Percentiles rank a stretch among this genome's conserved stretches.
Conservation (phyloP, 208 protist genomes). For the Trypanosoma caninum region DNA sequence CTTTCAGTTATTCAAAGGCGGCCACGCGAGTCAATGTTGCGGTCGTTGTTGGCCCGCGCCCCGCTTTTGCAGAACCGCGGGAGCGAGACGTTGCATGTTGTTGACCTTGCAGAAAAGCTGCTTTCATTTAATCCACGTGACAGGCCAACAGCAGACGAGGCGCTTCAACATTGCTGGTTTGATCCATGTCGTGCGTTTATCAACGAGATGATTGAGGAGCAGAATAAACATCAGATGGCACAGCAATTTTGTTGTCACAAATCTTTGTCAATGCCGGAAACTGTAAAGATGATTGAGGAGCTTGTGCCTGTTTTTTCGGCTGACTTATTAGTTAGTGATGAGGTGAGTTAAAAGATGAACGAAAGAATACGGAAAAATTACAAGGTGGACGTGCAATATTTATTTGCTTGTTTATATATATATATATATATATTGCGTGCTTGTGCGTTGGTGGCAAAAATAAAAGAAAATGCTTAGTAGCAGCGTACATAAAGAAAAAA, state of each 20-base stretch:
- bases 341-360: constrained; percentile 14
- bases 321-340: constrained; percentile 58
- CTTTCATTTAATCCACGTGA: constrained; percentile 81
- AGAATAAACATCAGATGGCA: constrained; percentile 48
- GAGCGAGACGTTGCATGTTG: constrained; percentile 26
- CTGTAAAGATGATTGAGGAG: constrained; percentile 70
- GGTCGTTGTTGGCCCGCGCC: constrained; percentile 44
- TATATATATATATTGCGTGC: too few relatives aligned
- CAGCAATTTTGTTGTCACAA: constrained; percentile 52
- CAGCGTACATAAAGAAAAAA: too few relatives aligned
- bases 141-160: constrained; percentile 74
- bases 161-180: constrained; percentile 83
- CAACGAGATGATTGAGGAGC: constrained; percentile 58
- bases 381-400: too few relatives aligned
- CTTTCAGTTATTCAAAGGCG: constrained; percentile 61
- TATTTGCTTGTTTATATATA: too few relatives aligned
- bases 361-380: too few relatives aligned
- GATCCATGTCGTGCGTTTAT: constrained; percentile 78
- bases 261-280: constrained; percentile 44
- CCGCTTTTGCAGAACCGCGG: constrained; percentile 48
- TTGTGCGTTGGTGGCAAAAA: too few relatives aligned
- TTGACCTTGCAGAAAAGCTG: constrained; percentile 72
- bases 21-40: constrained; percentile 50
- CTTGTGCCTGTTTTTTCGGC: constrained; percentile 85
- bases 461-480: too few relatives aligned